Evolutionary conservation across 2,329 filamentous ascomycete species (phyloP), one percentile per base, ranked within the genome.

Genomic region (Trichoderma oligosporum): DNA sequence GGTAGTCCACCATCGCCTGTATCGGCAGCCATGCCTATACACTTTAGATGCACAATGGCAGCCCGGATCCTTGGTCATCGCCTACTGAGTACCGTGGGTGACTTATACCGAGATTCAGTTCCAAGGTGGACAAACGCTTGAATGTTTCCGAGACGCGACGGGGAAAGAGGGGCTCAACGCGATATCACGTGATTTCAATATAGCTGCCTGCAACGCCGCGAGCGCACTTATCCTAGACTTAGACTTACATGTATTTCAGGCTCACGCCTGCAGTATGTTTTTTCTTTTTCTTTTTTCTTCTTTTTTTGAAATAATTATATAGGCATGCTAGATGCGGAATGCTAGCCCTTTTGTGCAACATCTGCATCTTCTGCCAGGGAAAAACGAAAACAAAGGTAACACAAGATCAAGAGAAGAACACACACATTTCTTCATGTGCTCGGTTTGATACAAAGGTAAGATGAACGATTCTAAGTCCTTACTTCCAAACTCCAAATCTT

Each of bases 1-100:
- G 85, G 84, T 44, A 77, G 75, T 8, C 63, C 66, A 16, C 57
- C 49, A 11, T 62, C 60, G 29, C 61, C 57, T 27, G 58, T 41
- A 20, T 61, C 63, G 45, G 59, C 61, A 46, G 57, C 62, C 45
- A 60, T 51, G 7, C 60, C 48, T 39, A 52, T 51, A 16, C 59
- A 44, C 46, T 55, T 59, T 55, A 27, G 62, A 56, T 22, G 55
- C 60, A 45, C 51, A 60, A 49, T 61, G 68, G 22, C 46, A 61
- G 54, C 60, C 58, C 59, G 55, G 47, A 53, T 63, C 60, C 20
- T 65, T 61, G 25, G 63, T 65, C 71, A 74, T 74, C 55, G 35
- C 62, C 61, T 57, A 47, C 59, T 16, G 49, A 57, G 60, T 68
- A 72, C 70, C 46, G 61, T 65, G 52, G 47, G 33, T 41, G 41